These are phyloP conservation scores for Gentiana straminea DNA, from an alignment of 257 asterid genomes.

Conservation along the genomic window DNA sequence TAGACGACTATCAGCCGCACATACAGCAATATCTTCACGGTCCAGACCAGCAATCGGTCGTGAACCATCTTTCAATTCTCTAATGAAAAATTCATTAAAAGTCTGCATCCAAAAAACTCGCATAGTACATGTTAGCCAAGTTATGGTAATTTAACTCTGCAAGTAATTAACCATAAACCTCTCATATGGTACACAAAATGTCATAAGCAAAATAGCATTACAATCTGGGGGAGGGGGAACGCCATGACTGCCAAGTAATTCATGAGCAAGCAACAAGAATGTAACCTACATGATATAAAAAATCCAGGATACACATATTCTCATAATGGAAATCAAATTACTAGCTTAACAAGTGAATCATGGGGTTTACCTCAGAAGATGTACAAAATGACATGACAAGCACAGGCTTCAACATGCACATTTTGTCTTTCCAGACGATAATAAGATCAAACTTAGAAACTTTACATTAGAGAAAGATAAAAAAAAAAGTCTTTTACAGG, in stretches of 20 bases:
- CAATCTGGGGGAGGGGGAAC: background rate
- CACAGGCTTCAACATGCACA: too few relatives aligned
- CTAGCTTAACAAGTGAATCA: too few relatives aligned
- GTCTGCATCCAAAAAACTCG: constrained; percentile 44
- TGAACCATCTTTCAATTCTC: constrained; percentile 74
- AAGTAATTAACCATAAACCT: background rate
- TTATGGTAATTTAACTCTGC: background rate
- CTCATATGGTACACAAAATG: background rate
- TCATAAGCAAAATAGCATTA: background rate
- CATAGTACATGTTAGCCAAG: background rate
- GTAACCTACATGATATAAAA: background rate
- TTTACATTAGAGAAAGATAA: too few relatives aligned
- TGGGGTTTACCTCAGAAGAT: too few relatives aligned
- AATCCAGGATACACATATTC: too few relatives aligned
- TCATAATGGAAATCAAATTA: too few relatives aligned
- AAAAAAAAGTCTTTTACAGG: background rate
- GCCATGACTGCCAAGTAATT: background rate
- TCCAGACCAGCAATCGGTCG: constrained; percentile 59
- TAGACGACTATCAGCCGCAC: constrained; percentile 91
- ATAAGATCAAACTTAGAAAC: too few relatives aligned
- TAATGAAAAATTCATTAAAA: constrained; percentile 78
- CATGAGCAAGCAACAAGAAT: background rate
- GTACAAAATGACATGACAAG: too few relatives aligned
- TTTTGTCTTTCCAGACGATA: too few relatives aligned
- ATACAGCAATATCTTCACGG: constrained; percentile 67